Percentiles rank a stretch among this genome's conserved stretches.
Evolutionary conservation across 2,329 filamentous ascomycete species (phyloP).

Genomic region (Hymenoscyphus repandus): DNA sequence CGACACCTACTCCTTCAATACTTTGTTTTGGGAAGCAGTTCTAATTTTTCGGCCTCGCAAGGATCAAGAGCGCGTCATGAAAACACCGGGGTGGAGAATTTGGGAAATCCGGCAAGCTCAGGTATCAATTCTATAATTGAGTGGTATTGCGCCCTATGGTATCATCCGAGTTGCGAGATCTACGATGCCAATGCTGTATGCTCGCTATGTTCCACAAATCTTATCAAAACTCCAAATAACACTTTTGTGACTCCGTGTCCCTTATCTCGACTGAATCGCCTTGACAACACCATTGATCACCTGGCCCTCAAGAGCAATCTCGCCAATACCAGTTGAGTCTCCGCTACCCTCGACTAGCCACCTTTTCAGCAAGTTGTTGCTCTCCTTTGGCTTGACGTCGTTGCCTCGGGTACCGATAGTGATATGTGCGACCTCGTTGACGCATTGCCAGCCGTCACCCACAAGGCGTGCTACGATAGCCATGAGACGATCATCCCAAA

Average conservation of each 20-base stretch:
- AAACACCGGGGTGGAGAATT: too few relatives aligned
- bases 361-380: slow-evolving; percentile 72
- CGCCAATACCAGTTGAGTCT: slow-evolving; percentile 28
- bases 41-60: too few relatives aligned
- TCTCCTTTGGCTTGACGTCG: slow-evolving; percentile 85
- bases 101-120: too few relatives aligned
- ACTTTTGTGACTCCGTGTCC: not conserved
- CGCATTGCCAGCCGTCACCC: slow-evolving; percentile 60
- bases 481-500: slow-evolving; percentile 88
- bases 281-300: slow-evolving; percentile 29
- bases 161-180: too few relatives aligned
- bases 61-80: too few relatives aligned
- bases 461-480: slow-evolving; percentile 76
- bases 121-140: too few relatives aligned
- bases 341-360: slow-evolving; percentile 62
- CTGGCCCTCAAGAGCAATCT: slow-evolving; percentile 22
- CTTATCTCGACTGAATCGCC: slow-evolving; percentile 24
- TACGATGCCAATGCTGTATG: too few relatives aligned
- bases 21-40: too few relatives aligned
- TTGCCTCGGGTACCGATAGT: slow-evolving; percentile 77
- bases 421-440: slow-evolving; percentile 78
- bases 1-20: too few relatives aligned
- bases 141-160: too few relatives aligned
- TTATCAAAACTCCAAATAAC: too few relatives aligned
- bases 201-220: too few relatives aligned